Percentiles rank a stretch among this genome's conserved stretches.
These are phyloP conservation scores for Malassezia brasiliensis DNA, from an alignment of 1,284 basidiomycete species.

Conservation along the genomic window DNA sequence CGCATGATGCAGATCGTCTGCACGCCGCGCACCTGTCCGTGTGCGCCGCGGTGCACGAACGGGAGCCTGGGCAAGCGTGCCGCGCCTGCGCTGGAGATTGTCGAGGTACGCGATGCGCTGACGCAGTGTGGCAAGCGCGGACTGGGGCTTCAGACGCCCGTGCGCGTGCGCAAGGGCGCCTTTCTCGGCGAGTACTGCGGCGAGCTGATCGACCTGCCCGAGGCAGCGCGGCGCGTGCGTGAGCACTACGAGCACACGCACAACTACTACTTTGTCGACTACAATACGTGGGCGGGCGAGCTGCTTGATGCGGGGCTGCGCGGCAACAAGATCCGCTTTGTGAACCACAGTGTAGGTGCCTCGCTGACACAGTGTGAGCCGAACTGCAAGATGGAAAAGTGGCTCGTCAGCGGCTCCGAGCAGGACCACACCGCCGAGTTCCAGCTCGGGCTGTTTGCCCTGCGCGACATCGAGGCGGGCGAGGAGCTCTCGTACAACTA, in stretches of 20 bases:
- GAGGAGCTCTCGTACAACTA: slow-evolving; percentile 45
- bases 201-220: slow-evolving; percentile 34
- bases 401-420: slow-evolving; percentile 37
- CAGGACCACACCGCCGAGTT: slow-evolving; percentile 36
- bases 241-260: slow-evolving; percentile 32
- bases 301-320: slow-evolving; percentile 37
- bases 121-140: slow-evolving; percentile 25
- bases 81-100: slow-evolving; percentile 22
- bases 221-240: slow-evolving; percentile 28
- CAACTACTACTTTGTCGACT: slow-evolving; percentile 41
- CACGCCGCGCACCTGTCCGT: slow-evolving; percentile 35
- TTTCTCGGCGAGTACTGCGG: slow-evolving; percentile 44
- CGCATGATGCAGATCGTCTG: slow-evolving; percentile 36
- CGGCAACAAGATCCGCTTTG: slow-evolving; percentile 41
- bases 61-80: slow-evolving; percentile 32
- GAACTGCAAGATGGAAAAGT: slow-evolving; percentile 41
- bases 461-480: slow-evolving; percentile 34
- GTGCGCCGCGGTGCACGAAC: slow-evolving; percentile 36
- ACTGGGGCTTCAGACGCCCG: slow-evolving; percentile 32
- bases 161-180: slow-evolving; percentile 24
- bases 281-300: slow-evolving; percentile 39
- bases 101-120: slow-evolving; percentile 7
- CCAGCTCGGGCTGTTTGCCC: slow-evolving; percentile 39
- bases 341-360: slow-evolving; percentile 27
- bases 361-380: slow-evolving; percentile 26